Evolutionary conservation across 352 stramenopile genomes (phyloP), one percentile per base, ranked within the genome.

Genomic region (Albugo laibachii): DNA sequence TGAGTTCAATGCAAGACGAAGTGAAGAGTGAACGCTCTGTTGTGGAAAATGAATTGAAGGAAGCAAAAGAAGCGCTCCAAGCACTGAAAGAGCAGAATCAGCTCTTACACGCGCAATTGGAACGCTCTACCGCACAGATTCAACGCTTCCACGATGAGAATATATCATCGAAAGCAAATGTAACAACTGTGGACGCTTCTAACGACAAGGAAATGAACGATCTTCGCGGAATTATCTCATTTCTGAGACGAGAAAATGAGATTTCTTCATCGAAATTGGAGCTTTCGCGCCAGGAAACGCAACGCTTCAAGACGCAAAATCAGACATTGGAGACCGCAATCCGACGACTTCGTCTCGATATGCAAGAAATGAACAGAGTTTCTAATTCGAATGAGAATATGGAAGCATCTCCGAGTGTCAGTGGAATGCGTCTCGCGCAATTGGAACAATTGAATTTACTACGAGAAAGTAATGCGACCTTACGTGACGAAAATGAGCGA

Each of bases 381-480:
- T 20, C 19, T 44, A 31, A 46, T 18, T 18, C 16, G 19, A 1
- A 43, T 49, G n/a, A 40, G 37, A 31, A 36, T 1, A 15, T 10
- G 0, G 37, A 10, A 10, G 27, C 5, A 6, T 43, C 38, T 3
- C 16, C 38, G 8, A 24, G 8, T 43, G 38, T 10, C 3, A 24
- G 38, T 13, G 56, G 64, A 8, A 82, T 83, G 51, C 66, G 67
- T n/a, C 51, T 58, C 18, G 72, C 69, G 31, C 64, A 81, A 50
- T 49, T 88, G 2, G 68, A 88, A 41, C 70, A 83, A 49, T 48
- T 88, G n/a, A 80, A 59, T 47, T 53, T 88, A 12, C 45, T 88
- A 34, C 72, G 75, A 13, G 75, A 88, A 40, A 85, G 72, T 45
- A 88, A 88, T 49, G 75, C 75, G 13, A 83, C 61, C 36, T 54